These are phyloP conservation scores for Xerocomus brunneocitrinus DNA, from an alignment of 768 basidiomycete genomes.

Conservation along the genomic window DNA sequence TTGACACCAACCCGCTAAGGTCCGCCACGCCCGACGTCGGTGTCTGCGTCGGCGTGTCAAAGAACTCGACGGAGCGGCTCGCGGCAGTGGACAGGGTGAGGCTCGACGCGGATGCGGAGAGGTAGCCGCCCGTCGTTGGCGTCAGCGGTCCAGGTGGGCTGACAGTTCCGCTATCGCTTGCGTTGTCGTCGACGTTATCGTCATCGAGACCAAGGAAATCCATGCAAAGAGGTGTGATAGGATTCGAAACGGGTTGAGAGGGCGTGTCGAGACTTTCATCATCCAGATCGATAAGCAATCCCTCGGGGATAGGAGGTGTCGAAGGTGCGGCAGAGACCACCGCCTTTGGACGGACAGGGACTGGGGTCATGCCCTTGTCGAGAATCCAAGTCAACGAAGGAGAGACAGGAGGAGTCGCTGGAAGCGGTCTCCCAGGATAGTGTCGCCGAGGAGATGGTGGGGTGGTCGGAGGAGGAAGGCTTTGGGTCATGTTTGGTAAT, in stretches of 20 bases:
- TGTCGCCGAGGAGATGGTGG: slow-evolving; percentile 30
- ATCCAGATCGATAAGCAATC: slow-evolving; percentile 53
- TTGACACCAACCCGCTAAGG: slow-evolving; percentile 57
- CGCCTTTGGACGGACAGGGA: slow-evolving; percentile 14
- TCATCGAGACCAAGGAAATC: slow-evolving; percentile 24
- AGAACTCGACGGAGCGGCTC: slow-evolving; percentile 25
- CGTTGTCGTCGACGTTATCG: slow-evolving; percentile 16
- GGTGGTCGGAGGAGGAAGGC: slow-evolving; percentile 16
- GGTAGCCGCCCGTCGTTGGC: slow-evolving; percentile 24
- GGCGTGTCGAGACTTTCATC: slow-evolving; percentile 33
- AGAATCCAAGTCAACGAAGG: slow-evolving; percentile 34
- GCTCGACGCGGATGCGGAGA: slow-evolving; percentile 23
- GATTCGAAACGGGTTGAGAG: slow-evolving; percentile 5
- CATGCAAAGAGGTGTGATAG: slow-evolving; percentile 16
- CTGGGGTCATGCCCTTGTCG: slow-evolving; percentile 21
- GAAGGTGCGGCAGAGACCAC: slow-evolving; percentile 16
- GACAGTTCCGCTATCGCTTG: slow-evolving; percentile 29
- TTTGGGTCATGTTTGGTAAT: slow-evolving; percentile 22
- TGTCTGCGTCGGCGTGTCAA: slow-evolving; percentile 26
- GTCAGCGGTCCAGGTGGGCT: slow-evolving; percentile 32
- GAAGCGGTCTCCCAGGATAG: slow-evolving; percentile 32
- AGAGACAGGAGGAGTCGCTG: slow-evolving; percentile 30
- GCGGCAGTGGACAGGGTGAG: slow-evolving; percentile 24
- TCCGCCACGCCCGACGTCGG: slow-evolving; percentile 44
- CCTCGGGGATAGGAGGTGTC: slow-evolving; percentile 42